phyloP scores from a whole-genome alignment of 208 protist species.

The Sergeia podlipaevii region DNA sequence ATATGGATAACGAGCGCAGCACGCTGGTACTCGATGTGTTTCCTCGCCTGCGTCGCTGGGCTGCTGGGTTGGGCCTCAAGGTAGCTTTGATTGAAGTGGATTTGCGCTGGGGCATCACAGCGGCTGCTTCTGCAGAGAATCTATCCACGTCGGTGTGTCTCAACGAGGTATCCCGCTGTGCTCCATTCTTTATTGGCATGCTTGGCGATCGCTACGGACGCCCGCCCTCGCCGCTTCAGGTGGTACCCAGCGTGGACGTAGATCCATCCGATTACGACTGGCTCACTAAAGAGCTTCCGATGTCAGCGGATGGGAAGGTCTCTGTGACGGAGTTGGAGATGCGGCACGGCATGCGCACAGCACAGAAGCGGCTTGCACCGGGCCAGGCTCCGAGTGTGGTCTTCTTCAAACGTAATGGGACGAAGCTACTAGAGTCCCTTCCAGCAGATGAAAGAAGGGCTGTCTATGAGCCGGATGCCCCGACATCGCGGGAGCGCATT shows the following conservation, averaged over 20 bases:
- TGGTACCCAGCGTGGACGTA: constrained; percentile 74
- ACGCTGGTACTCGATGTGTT: constrained; percentile 91
- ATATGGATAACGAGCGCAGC: constrained; percentile 97
- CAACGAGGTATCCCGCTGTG: constrained; percentile 92
- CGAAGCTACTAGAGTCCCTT: constrained; percentile 32
- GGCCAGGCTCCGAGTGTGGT: constrained; percentile 23
- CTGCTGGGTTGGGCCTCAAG: constrained; percentile 38
- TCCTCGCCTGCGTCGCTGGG: constrained; percentile 86
- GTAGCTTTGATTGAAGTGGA: constrained; percentile 91
- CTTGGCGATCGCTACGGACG: constrained; percentile 90
- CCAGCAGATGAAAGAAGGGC: constrained; percentile 18
- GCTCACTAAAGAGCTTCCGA: constrained; percentile 32
- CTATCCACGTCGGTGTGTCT: constrained; percentile 91
- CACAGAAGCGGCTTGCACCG: constrained; percentile 22
- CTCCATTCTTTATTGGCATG: constrained; percentile 93
- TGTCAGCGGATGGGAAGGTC: constrained; percentile 23
- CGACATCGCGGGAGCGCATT: constrained; percentile 28
- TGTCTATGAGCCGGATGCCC: constrained; percentile 60
- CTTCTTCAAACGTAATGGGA: constrained; percentile 75
- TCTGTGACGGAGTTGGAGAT: constrained; percentile 96
- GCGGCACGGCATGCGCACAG: constrained; percentile 79
- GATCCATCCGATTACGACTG: constrained; percentile 60
- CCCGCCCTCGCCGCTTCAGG: constrained; percentile 55
- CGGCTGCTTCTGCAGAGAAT: constrained; percentile 57
- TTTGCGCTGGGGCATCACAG: constrained; percentile 95